These are phyloP conservation scores for Yarrowia sp. DNA, from an alignment of 805 yeast species.

Conservation along the genomic window DNA sequence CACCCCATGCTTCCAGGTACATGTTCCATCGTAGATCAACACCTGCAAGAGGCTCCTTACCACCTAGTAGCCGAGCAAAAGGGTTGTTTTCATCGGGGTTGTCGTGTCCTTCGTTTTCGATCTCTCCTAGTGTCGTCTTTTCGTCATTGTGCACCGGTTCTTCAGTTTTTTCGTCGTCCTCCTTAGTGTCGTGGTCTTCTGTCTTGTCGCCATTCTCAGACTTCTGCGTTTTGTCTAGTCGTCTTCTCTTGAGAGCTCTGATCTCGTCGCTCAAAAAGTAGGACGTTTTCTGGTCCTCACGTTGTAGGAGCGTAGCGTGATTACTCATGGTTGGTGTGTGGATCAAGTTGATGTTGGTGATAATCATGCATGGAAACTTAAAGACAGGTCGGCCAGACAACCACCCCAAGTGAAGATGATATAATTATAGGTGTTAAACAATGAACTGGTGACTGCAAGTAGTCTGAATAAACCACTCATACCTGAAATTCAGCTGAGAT, in stretches of 20 bases:
- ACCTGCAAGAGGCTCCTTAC: constrained; percentile 45
- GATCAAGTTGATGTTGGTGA: not conserved
- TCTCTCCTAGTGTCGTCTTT: not conserved
- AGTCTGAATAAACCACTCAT: no score
- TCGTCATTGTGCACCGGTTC: not conserved
- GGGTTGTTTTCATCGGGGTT: constrained; percentile 37
- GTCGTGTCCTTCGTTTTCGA: constrained; percentile 14
- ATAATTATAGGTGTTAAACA: no score
- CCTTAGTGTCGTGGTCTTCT: not conserved
- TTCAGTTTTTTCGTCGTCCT: constrained; percentile 1
- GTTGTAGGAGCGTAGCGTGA: constrained; percentile 15
- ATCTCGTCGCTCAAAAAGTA: constrained; percentile 10
- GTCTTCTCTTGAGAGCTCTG: not conserved
- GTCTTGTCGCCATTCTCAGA: not conserved
- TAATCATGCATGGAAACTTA: not conserved
- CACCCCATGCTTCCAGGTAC: constrained; percentile 44
- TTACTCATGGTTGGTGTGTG: not conserved
- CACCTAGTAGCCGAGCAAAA: constrained; percentile 46
- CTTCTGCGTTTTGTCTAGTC: not conserved
- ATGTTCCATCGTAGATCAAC: constrained; percentile 45
- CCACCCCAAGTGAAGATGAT: no score
- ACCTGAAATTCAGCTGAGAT: no score
- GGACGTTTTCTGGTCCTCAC: constrained; percentile 19
- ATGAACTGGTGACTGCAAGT: no score
- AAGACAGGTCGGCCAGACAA: not conserved